Evolutionary conservation across 2,329 filamentous ascomycete genomes (phyloP).

Genomic region (Akanthomyces muscarius): DNA sequence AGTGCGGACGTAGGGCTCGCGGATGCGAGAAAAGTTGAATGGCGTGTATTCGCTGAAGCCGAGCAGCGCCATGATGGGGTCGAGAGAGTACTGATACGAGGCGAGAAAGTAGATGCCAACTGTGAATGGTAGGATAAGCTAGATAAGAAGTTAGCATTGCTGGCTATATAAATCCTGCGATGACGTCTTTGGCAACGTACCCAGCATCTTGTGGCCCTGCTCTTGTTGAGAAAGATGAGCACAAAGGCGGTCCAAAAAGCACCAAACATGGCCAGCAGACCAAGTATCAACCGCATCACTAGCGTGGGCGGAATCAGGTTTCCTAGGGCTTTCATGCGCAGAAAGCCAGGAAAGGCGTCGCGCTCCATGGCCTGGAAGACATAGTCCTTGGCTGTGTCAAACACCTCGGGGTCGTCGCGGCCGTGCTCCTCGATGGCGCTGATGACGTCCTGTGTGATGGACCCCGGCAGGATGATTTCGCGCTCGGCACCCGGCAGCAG

Average conservation of each 20-base stretch:
- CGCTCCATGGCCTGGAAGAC: conserved; percentile 99
- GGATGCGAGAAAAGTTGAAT: conserved; percentile 82
- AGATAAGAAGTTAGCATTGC: background rate
- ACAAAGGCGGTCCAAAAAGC: conserved; percentile 93
- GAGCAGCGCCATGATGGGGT: conserved; percentile 83
- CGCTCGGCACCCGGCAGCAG: conserved; percentile 91
- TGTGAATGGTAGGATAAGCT: conserved; percentile 81
- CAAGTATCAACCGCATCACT: conserved; percentile 78
- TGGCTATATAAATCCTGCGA: background rate
- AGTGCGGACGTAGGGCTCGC: conserved; percentile 85
- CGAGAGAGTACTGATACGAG: conserved; percentile 93
- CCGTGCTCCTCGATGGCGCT: conserved; percentile 84
- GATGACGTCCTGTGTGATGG: conserved; percentile 82
- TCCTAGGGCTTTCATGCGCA: conserved; percentile 89
- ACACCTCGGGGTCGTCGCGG: conserved; percentile 93
- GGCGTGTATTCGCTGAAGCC: conserved; percentile 96
- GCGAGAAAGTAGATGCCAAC: conserved; percentile 83
- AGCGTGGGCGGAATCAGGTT: conserved; percentile 92
- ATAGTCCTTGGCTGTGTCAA: conserved; percentile 96
- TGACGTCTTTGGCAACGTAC: conserved; percentile 44
- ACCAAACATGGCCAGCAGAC: conserved; percentile 80
- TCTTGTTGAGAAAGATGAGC: conserved; percentile 83
- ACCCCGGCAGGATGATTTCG: conserved; percentile 88
- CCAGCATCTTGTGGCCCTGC: conserved; percentile 73
- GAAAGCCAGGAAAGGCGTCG: conserved; percentile 96